Evolutionary conservation across 75 land plant genomes (phyloP), one percentile per base, ranked within the genome.

Genomic region (Larix kaempferi): DNA sequence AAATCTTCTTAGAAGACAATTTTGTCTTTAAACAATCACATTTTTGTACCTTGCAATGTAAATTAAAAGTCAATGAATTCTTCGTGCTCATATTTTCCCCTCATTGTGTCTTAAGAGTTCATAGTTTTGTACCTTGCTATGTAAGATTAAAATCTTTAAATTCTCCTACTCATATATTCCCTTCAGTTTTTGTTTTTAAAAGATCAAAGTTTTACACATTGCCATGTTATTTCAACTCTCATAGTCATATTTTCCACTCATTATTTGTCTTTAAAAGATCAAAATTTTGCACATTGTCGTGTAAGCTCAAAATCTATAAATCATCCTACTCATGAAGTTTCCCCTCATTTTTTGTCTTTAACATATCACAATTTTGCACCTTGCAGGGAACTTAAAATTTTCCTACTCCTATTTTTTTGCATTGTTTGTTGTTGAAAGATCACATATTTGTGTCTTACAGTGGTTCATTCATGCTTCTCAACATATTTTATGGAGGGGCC

Each of bases 401-500:
- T 44, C 52, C 52, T 6, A 44, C 54, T 11, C 54, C 1, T 49
- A 49, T 49, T 49, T 49, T 10, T 2, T 1, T 12, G 12, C 54
- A 49, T 49, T 49, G 54, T 49, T 49, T 49, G 12, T 49, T 12
- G 0, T 49, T 49, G 54, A 49, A 49, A 49, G 54, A 21, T 60
- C 29, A 65, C 58, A 27, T 49, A 26, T 56, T 74, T 27, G 29
- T 44, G 8, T 25, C 5, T 75, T 80, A 77, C 91, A 92, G 95
- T 92, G 15, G 86, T 88, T 71, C 85, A 85, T 74, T 83, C 81
- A 59, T 90, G 87, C 74, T 86, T 90, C 84, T 82, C 94, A 15
- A 88, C 94, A 15, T 94, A 89, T 41, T 86, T 89, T 3, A 75
- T 89, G 81, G 90, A 89, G 71, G 90, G 90, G 76, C 88, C 86